Base-by-base conservation (phyloP, 495 filamentous ascomycete species). In the Trypethelium eluteriae region DNA sequence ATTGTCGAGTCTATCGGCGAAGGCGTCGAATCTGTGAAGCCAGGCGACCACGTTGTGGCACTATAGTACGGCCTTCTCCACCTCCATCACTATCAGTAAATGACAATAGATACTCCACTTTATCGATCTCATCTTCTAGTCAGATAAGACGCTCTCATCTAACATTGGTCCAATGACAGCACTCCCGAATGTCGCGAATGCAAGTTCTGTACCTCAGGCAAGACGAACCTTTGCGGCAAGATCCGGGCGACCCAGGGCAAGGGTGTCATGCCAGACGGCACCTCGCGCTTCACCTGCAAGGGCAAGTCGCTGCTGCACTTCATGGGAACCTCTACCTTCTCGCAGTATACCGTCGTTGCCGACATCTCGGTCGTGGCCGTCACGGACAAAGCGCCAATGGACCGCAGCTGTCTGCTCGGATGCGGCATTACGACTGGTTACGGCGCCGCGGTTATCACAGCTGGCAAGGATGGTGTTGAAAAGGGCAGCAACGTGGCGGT, bases 161-260 rank as follows among this genome's bases (percentile, higher is more conserved):
- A 36, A 59, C 53, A 25, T 32, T 32, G 32, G 14, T 59, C 32
- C 3, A 59, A 14, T 14, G 10, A 5, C 32, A 96, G 91, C 83
- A 97, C 92, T 36, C 95, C 94, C 66, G 94, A 98, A 81, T 98
- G 94, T 82, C 79, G 82, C 62, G 92, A 97, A 76, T 98, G 94
- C 87, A 98, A 98, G 80, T 98, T 98, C 86, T 98, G 94, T 88
- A 90, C 88, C 77, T 97, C 93, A 63, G 92, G 92, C 81, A 98
- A 98, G 87, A 98, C 94, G 71, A 98, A 98, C 80, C 90, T 98
- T 63, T 98, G 94, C 81, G 94, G 95, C 76, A 98, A 97, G 84
- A 98, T 98, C 80, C 89, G 94, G 70, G 90, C 92, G 38, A 98
- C 94, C 12, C 94, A 98, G 80, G 94, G 94, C 70, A 87, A 83